Evolutionary conservation across 768 basidiomycete species (phyloP).

Genomic region (Strobilomyces echinocephalus): DNA sequence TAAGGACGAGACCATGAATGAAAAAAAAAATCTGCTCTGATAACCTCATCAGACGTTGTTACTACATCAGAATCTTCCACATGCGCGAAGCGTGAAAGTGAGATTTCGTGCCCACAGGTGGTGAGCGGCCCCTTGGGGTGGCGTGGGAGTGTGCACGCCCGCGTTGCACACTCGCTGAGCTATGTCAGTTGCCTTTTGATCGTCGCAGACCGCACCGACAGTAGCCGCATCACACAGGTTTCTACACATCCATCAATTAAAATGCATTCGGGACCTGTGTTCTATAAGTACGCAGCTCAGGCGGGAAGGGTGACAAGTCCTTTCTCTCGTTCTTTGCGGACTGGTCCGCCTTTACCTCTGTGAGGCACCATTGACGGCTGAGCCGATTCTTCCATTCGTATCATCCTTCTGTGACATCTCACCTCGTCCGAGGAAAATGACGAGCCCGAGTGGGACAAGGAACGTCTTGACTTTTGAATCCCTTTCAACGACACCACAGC

Average conservation of each 20-base stretch:
- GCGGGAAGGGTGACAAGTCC: background rate
- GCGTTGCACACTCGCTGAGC: background rate
- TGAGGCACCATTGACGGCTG: conserved; percentile 26
- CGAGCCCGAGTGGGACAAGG: conserved; percentile 4
- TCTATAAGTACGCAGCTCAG: background rate
- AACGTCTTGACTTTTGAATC: conserved; percentile 2
- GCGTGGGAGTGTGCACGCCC: too few species aligned
- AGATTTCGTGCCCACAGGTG: too few species aligned
- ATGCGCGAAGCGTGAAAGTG: too few species aligned
- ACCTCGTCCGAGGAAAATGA: background rate
- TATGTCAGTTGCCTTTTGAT: conserved; percentile 17
- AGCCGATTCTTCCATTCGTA: conserved; percentile 12
- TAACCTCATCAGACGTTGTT: too few species aligned
- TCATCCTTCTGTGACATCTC: background rate
- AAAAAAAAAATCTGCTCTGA: too few species aligned
- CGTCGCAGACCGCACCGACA: conserved; percentile 4
- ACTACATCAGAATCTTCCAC: too few species aligned
- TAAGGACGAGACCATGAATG: too few species aligned
- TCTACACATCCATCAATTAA: conserved; percentile 1
- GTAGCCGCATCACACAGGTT: conserved; percentile 8
- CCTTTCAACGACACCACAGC: conserved; percentile 10
- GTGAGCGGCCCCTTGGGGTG: too few species aligned
- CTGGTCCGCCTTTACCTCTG: conserved; percentile 33
- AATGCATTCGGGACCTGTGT: background rate
- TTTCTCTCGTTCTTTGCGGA: conserved; percentile 29